A percentile compares a stretch with the other conserved stretches of the same genome.
phyloP scores from a whole-genome alignment of 2,329 filamentous ascomycete species.

The Bisporella sp. region DNA sequence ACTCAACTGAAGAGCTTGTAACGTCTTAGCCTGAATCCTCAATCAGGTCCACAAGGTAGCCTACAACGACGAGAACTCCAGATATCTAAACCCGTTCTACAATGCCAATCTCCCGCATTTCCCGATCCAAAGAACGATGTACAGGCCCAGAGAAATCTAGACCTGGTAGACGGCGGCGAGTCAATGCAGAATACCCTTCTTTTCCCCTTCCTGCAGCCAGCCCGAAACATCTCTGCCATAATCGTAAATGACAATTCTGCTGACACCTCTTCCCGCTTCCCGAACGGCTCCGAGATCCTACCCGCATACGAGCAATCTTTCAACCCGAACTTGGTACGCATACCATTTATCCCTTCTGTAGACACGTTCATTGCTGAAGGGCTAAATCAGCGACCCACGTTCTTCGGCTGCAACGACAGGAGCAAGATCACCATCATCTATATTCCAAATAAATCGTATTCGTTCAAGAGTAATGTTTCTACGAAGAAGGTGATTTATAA shows the following conservation, averaged over 20 bases:
- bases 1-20: constrained; percentile 13
- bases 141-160: constrained; percentile 28
- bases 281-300: constrained; percentile 36
- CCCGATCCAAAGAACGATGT: constrained; percentile 34
- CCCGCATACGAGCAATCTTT: constrained; percentile 20
- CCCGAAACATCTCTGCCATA: constrained; percentile 33
- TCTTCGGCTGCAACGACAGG: constrained; percentile 37
- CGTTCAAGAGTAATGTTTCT: constrained; percentile 25
- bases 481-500: constrained; percentile 30
- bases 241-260: constrained; percentile 38
- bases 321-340: constrained; percentile 24
- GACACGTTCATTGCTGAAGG: constrained; percentile 28
- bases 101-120: constrained; percentile 29
- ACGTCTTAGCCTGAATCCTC: constrained; percentile 25
- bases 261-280: constrained; percentile 31
- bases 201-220: constrained; percentile 38
- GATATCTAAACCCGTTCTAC: constrained; percentile 57
- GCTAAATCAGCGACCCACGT: constrained; percentile 22
- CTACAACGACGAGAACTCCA: constrained; percentile 29
- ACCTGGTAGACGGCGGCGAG: constrained; percentile 39
- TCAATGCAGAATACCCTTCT: constrained; percentile 39
- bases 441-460: constrained; percentile 37
- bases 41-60: constrained; percentile 21
- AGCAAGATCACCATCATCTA: constrained; percentile 20
- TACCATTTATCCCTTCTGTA: constrained; percentile 37